Evolutionary conservation across 176 grass and related monocot species (phyloP), one percentile per base, ranked within the genome.

Genomic region (Oryza meridionalis): DNA sequence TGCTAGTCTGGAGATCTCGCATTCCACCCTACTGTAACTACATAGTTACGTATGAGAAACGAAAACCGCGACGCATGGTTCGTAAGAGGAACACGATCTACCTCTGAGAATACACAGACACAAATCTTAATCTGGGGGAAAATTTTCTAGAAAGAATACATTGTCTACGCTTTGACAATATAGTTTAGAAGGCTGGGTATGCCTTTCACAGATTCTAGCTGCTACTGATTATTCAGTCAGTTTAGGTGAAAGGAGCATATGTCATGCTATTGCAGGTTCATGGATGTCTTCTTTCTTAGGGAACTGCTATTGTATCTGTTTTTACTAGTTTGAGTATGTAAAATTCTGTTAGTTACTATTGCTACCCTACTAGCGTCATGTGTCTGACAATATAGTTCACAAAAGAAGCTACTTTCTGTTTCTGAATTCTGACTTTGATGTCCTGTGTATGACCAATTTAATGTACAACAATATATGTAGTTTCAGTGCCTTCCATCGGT

Each of bases 21-120:
- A 86, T 84, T 32, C 63, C 72, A 3, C 82, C 82, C 19, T 76
- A 76, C 21, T 2, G 14, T 50, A 11, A 3, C 61, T 86, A 81
- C 15, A 42, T 75, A 44, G 31, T 7, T 55, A 86, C 70, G 1
- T 45, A 7, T 22, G 63, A 67, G 33, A 69, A 75, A 68, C 70
- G 58, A 33, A 75, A 61, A 44, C 42, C 24, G 1, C 11, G 0
- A 9, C 16, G 27, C 7, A 15, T 10, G 14, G 43, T 65, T 50
- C 24, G 66, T 21, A 88, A 49, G 66, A 77, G 38, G 43, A 72
- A 22, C 9, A 16, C 1, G 26, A 58, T 35, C 63, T 81, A 50
- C 10, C 26, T 5, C 38, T 46, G 25, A 76, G 47, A 47, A 49
- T 70, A 17, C 9, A 82, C 13, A 38, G 10, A 25, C 10, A 6